Evolutionary conservation across 2,329 filamentous ascomycete species (phyloP).

Genomic region (Zopfia rhizophila): DNA sequence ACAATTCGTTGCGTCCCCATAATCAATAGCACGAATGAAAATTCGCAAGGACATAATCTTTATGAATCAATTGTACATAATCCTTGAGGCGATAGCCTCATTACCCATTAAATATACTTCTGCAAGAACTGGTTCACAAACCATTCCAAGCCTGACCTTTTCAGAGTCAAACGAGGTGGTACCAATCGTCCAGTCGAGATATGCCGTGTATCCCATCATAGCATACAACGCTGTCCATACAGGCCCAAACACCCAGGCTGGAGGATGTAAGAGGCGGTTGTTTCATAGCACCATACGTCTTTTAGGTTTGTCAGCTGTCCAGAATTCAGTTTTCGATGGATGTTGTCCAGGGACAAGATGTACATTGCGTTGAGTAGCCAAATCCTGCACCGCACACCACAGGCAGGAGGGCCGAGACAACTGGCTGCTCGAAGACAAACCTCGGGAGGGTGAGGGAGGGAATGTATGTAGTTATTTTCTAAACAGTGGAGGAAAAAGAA

Average conservation of each 20-base stretch:
- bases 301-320: constrained; percentile 67
- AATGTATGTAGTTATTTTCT: constrained; percentile 87
- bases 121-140: constrained; percentile 28
- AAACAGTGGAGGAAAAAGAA: constrained; percentile 37
- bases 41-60: too few species aligned
- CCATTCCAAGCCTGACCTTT: constrained; percentile 69
- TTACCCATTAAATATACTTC: background rate
- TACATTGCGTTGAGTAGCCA: constrained; percentile 75
- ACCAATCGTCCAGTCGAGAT: constrained; percentile 76
- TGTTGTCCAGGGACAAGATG: constrained; percentile 38
- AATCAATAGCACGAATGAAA: too few species aligned
- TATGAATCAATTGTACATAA: too few species aligned
- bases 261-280: constrained; percentile 70
- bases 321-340: constrained; percentile 12
- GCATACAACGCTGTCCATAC: constrained; percentile 69
- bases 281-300: constrained; percentile 72
- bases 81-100: too few species aligned
- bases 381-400: constrained; percentile 77
- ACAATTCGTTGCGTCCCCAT: too few species aligned
- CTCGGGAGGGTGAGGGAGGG: constrained; percentile 80
- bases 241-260: constrained; percentile 67
- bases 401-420: constrained; percentile 79
- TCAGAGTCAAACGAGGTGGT: constrained; percentile 62
- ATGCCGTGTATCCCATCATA: constrained; percentile 88
- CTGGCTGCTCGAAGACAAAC: constrained; percentile 75